Percentiles rank a stretch among this genome's conserved stretches.
These are phyloP conservation scores for Bremia lactucae DNA, from an alignment of 352 stramenopile genomes.

Conservation along the genomic window DNA sequence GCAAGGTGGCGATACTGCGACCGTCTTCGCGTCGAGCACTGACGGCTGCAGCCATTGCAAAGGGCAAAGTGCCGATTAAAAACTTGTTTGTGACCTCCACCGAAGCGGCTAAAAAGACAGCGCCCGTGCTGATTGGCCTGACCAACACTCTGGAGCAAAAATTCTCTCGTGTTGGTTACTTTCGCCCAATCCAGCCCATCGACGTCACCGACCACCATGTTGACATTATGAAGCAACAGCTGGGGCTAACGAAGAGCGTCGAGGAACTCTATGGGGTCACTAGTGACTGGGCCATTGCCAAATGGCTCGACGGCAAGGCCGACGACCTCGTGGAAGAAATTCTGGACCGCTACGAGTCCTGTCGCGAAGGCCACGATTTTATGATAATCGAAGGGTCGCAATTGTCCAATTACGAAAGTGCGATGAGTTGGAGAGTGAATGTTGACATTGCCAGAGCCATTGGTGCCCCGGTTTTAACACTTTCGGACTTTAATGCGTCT, in stretches of 20 bases:
- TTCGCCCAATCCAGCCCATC: slow-evolving; percentile 57
- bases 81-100: slow-evolving; percentile 64
- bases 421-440: slow-evolving; percentile 76
- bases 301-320: slow-evolving; percentile 42
- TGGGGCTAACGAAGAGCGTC: slow-evolving; percentile 35
- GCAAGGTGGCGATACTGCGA: slow-evolving; percentile 1
- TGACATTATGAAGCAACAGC: slow-evolving; percentile 52
- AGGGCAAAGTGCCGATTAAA: slow-evolving; percentile 41
- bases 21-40: slow-evolving; percentile 13
- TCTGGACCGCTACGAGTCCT: slow-evolving; percentile 44
- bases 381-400: slow-evolving; percentile 76
- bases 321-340: slow-evolving; percentile 68
- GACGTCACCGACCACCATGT: slow-evolving; percentile 45
- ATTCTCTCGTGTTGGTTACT: slow-evolving; percentile 61
- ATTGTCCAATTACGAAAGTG: slow-evolving; percentile 51
- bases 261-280: slow-evolving; percentile 45
- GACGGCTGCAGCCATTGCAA: slow-evolving; percentile 25
- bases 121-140: slow-evolving; percentile 57
- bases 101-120: slow-evolving; percentile 46
- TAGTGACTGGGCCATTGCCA: slow-evolving; percentile 38
- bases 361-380: slow-evolving; percentile 57
- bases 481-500: slow-evolving; percentile 40
- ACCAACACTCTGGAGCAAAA: slow-evolving; percentile 66
- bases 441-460: slow-evolving; percentile 65
- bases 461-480: slow-evolving; percentile 45